Percentiles rank a stretch among this genome's conserved stretches.
Evolutionary conservation across 164 flowering plant genomes (phyloP).

Genomic region (Liriodendron chinense): DNA sequence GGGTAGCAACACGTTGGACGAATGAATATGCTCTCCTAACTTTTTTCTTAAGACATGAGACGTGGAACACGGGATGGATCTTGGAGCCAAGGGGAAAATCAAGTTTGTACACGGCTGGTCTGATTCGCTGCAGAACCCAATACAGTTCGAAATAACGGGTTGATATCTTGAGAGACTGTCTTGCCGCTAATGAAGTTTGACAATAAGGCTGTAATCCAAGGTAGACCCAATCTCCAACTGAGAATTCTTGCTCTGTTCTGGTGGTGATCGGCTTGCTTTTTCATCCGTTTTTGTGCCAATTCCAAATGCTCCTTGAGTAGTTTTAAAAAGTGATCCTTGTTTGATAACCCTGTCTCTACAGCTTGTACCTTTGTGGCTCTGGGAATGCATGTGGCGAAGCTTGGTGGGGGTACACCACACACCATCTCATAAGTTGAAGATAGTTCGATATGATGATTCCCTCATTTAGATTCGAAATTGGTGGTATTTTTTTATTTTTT

Average conservation of each 20-base stretch:
- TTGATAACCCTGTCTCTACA: too few species aligned
- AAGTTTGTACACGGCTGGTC: background rate
- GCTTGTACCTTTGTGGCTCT: too few species aligned
- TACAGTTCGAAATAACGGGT: background rate
- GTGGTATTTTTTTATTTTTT: too few species aligned
- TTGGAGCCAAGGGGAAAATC: background rate
- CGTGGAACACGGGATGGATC: slow-evolving; percentile 4
- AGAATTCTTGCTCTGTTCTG: background rate
- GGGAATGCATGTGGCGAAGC: background rate
- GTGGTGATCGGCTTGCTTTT: background rate
- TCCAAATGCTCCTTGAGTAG: background rate
- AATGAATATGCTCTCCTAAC: background rate
- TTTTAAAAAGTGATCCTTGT: too few species aligned
- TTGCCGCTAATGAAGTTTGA: too few species aligned
- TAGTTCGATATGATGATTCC: too few species aligned
- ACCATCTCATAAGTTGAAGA: background rate
- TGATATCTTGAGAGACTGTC: background rate
- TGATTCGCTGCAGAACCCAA: background rate
- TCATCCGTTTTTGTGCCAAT: background rate
- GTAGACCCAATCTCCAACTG: background rate
- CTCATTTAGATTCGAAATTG: too few species aligned
- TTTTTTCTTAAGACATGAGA: background rate
- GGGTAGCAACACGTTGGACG: background rate
- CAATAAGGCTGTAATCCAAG: background rate
- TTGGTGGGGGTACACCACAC: background rate